Evolutionary conservation across 2,329 filamentous ascomycete species (phyloP).

Genomic region (Apiospora koreana): DNA sequence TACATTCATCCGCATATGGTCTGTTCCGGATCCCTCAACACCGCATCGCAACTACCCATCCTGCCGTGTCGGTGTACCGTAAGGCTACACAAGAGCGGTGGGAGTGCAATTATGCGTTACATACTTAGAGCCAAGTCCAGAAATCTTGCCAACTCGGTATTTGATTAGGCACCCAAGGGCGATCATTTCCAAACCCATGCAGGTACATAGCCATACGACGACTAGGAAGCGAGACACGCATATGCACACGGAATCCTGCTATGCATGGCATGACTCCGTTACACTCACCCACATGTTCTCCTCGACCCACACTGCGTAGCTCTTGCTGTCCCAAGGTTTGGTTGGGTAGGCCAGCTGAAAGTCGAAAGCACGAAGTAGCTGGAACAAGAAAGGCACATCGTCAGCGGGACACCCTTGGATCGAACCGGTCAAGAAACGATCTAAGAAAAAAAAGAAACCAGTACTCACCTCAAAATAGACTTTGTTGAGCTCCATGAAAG

Average conservation of each 20-base stretch:
- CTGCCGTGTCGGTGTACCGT: not conserved
- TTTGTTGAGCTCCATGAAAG: conserved; percentile 42
- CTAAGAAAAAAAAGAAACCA: not conserved
- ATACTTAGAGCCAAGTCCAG: not conserved
- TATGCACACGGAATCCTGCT: not conserved
- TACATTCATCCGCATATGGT: not conserved
- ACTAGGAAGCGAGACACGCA: not conserved
- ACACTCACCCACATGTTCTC: conserved; percentile 31
- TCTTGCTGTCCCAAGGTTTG: conserved; percentile 23
- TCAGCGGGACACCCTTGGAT: not conserved
- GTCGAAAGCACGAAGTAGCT: conserved; percentile 24
- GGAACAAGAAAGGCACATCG: not conserved
- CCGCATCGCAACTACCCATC: not conserved
- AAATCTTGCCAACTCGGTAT: not conserved
- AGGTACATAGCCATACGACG: not conserved
- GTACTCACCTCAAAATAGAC: conserved; percentile 38
- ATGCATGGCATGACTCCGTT: conserved; percentile 11
- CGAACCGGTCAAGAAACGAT: not conserved
- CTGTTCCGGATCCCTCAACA: not conserved
- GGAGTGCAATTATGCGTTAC: no score
- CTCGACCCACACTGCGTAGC: conserved; percentile 31
- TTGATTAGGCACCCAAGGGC: not conserved
- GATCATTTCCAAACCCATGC: not conserved
- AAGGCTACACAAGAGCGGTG: not conserved
- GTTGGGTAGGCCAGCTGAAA: conserved; percentile 25